These are phyloP conservation scores for Sclerospora graminicola DNA, from an alignment of 352 stramenopile species.

Conservation along the genomic window DNA sequence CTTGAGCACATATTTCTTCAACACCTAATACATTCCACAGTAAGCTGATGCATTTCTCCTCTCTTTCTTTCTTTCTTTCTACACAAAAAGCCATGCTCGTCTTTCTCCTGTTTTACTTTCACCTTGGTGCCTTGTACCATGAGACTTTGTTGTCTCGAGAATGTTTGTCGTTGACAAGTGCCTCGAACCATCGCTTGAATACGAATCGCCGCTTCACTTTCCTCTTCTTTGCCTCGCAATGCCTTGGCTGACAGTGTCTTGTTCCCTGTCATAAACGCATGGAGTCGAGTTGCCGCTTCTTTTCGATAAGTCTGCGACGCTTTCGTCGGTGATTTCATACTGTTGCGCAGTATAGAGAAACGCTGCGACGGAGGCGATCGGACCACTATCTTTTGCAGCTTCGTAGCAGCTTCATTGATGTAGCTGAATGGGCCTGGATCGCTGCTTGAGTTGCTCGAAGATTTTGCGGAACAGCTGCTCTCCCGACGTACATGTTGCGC, in stretches of 20 bases:
- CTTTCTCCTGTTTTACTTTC: background rate
- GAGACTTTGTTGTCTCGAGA: conserved; percentile 44
- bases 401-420: conserved; percentile 24
- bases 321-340: conserved; percentile 4
- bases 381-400: conserved; percentile 27
- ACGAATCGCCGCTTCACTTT: conserved; percentile 41
- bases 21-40: conserved; percentile 36
- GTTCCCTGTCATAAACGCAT: too few relatives aligned
- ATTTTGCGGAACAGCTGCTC: conserved; percentile 7
- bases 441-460: conserved; percentile 15
- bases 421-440: conserved; percentile 12
- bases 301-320: conserved; percentile 23
- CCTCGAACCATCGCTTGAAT: conserved; percentile 67
- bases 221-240: conserved; percentile 8
- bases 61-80: background rate
- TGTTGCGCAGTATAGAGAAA: conserved; percentile 4
- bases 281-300: conserved; percentile 25
- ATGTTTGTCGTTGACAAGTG: conserved; percentile 33
- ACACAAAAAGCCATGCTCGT: too few relatives aligned
- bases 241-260: conserved; percentile 9
- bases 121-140: conserved; percentile 68
- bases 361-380: conserved; percentile 7
- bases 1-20: conserved; percentile 83
- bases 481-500: conserved; percentile 13
- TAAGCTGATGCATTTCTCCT: background rate